Percentiles rank a stretch among this genome's conserved stretches.
phyloP scores from a whole-genome alignment of 2,329 filamentous ascomycete species.

The Pseudofabraea citricarpa region DNA sequence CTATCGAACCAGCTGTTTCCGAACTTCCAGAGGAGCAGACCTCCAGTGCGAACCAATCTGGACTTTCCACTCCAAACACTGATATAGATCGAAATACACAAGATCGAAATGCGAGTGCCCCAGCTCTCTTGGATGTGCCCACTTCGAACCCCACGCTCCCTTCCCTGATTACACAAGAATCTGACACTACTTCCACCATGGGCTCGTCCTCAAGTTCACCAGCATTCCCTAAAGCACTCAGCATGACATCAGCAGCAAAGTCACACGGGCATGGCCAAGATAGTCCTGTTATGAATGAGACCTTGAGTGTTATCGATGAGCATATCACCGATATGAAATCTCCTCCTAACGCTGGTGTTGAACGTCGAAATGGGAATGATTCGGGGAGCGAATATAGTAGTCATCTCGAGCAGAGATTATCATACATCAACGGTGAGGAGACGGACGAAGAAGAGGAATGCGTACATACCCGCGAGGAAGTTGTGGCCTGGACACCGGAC shows the following conservation, averaged over 20 bases:
- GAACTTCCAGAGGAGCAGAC: slow-evolving; percentile 7
- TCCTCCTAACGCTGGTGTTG: slow-evolving; percentile 33
- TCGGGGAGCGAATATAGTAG: slow-evolving; percentile 90
- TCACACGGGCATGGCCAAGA: slow-evolving; percentile 42
- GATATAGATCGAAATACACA: slow-evolving; percentile 18
- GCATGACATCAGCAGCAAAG: slow-evolving; percentile 42
- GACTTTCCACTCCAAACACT: slow-evolving; percentile 9
- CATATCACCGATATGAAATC: slow-evolving; percentile 83
- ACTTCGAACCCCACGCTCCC: slow-evolving; percentile 37
- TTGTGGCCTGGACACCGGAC: slow-evolving; percentile 72
- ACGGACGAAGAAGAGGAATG: slow-evolving; percentile 87
- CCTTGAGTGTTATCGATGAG: slow-evolving; percentile 92
- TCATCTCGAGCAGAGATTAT: slow-evolving; percentile 69
- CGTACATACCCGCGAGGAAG: slow-evolving; percentile 66
- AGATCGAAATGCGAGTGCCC: slow-evolving; percentile 24
- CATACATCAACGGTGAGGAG: slow-evolving; percentile 90
- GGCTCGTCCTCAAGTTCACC: slow-evolving; percentile 24
- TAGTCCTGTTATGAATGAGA: slow-evolving; percentile 86
- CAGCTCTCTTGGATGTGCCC: slow-evolving; percentile 19
- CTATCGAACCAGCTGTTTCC: slow-evolving; percentile 4
- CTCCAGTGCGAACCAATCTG: slow-evolving; percentile 5
- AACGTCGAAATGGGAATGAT: slow-evolving; percentile 58
- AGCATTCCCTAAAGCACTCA: slow-evolving; percentile 32
- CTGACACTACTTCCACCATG: slow-evolving; percentile 9
- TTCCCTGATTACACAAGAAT: slow-evolving; percentile 8